Evolutionary conservation across 2,329 filamentous ascomycete genomes (phyloP).

Genomic region (Sporothrix brunneoviolacea): DNA sequence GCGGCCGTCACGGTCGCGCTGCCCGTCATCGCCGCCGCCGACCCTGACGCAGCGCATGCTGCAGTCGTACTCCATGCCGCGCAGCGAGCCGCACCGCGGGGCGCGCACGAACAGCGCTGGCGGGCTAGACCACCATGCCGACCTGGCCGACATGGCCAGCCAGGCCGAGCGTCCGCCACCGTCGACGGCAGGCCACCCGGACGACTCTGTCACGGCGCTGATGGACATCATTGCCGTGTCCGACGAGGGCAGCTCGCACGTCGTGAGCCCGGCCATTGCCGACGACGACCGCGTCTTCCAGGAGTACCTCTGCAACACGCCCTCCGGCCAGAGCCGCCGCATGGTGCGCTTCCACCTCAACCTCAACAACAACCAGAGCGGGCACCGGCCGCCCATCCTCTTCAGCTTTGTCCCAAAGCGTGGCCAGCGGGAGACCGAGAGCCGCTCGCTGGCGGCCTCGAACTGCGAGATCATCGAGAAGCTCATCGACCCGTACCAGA

Average conservation of each 20-base stretch:
- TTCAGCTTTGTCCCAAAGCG: not conserved
- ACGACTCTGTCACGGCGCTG: not conserved
- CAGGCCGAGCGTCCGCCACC: too few species aligned
- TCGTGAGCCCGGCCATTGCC: not conserved
- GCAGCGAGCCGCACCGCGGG: not conserved
- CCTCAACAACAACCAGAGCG: not conserved
- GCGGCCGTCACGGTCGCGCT: not conserved
- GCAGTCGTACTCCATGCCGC: not conserved
- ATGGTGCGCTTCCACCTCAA: not conserved
- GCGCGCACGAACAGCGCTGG: too few species aligned
- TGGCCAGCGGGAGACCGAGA: not conserved
- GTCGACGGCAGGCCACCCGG: not conserved
- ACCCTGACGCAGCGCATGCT: not conserved
- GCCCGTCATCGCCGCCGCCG: not conserved
- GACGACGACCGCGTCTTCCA: not conserved
- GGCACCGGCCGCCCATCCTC: not conserved
- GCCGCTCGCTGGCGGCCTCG: not conserved
- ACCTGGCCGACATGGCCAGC: too few species aligned
- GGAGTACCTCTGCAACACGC: not conserved
- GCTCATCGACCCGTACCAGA: not conserved
- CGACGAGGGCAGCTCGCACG: not conserved
- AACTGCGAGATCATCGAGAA: not conserved
- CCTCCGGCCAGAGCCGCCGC: not conserved
- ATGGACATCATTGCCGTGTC: not conserved
- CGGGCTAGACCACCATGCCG: too few species aligned